Evolutionary conservation across 345 rosid species (phyloP), one percentile per base, ranked within the genome.

Genomic region (Salix udensis): DNA sequence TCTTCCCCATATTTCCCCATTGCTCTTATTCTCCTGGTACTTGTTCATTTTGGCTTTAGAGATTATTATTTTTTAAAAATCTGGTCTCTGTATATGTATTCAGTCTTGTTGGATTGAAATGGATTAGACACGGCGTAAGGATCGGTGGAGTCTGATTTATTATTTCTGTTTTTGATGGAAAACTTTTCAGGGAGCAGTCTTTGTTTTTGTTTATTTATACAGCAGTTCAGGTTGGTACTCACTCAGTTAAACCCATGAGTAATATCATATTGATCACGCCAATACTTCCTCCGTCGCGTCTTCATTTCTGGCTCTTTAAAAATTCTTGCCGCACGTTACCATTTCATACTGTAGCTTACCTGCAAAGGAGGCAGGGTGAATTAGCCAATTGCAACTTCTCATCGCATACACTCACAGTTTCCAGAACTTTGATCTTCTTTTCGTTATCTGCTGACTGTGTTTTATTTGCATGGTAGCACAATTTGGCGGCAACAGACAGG

Each of bases 151-250:
- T 68, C 40, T 68, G 52, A 44, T 68, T 31, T 55, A 5, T 67
- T 67, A 1, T 50, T 28, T 21, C 50, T 31, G 4, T 53, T 24
- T 13, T 68, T 46, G 2, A 9, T 26, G 53, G 52, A 73, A 42
- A 18, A 30, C 2, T 76, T 72, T 60, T 60, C 86, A 83, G 90
- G 87, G 80, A 19, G 71, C 62, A 16, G n/a, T 85, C 74, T 61
- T 84, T 64, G 36, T 85, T 50, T 77, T 85, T 65, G 75, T 65
- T 11, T 83, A 83, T 73, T 39, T 84, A 18, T 71, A 52, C 24
- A 24, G 79, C 34, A 83, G 84, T 66, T 84, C 90, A 83, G 88
- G 88, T 87, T 82, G 60, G 77, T 15, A 16, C 72, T 76, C 50
- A 40, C 10, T 4, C 18, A 14, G 15, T 14, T 46, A 14, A 13